These are phyloP conservation scores for Hondaea fermentalgiana DNA, from an alignment of 108 stramenopile genomes.

Conservation along the genomic window DNA sequence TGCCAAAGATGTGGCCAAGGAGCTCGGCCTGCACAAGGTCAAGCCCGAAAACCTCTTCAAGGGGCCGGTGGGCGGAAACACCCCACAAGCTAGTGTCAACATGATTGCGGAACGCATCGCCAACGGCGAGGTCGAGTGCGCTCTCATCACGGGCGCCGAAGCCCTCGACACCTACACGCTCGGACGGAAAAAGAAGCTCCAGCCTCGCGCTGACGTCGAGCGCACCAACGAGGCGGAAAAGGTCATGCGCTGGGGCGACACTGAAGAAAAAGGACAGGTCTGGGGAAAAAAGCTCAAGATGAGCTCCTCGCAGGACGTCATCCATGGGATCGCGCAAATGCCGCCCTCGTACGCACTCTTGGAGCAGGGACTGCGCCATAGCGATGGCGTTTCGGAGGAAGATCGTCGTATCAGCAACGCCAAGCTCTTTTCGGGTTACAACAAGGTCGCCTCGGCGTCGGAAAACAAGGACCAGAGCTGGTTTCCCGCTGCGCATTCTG, in stretches of 20 bases:
- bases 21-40: background rate
- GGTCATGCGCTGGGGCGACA: background rate
- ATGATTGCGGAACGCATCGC: background rate
- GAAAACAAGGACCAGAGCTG: background rate
- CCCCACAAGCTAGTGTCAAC: background rate
- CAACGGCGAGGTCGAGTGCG: background rate
- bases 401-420: background rate
- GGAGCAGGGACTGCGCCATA: background rate
- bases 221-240: background rate
- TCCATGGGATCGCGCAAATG: background rate
- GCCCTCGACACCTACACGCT: background rate
- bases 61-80: background rate
- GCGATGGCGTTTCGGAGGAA: background rate
- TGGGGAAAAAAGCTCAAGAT: background rate
- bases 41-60: background rate
- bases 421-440: background rate
- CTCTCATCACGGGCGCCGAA: background rate
- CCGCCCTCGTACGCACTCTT: background rate
- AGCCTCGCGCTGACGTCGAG: background rate
- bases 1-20: background rate
- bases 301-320: background rate
- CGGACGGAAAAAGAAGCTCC: background rate
- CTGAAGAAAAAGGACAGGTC: background rate
- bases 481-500: background rate
- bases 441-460: background rate